Conservation (phyloP, 768 basidiomycete species). For the Cyclocybe cylindracea region DNA sequence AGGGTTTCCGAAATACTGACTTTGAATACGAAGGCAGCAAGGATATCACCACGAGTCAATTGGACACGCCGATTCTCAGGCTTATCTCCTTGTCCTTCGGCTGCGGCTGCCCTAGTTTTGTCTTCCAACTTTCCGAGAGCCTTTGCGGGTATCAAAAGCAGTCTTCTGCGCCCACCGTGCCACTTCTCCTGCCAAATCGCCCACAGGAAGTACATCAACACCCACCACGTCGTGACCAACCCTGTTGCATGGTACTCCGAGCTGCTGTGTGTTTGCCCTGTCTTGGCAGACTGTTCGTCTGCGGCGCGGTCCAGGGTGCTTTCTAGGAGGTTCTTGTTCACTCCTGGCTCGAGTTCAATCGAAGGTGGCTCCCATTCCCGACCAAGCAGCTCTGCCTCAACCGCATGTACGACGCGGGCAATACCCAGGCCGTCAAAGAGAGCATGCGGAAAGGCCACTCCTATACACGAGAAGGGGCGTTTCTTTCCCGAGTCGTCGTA, state of each 20-base stretch:
- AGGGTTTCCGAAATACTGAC: background rate
- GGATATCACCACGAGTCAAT: background rate
- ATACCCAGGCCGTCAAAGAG: slow-evolving; percentile 1
- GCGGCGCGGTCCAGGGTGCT: background rate
- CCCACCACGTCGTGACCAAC: background rate
- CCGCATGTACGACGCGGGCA: background rate
- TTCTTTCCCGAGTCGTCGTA: too few relatives aligned
- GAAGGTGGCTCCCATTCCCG: background rate
- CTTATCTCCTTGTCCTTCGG: background rate
- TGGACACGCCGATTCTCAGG: background rate
- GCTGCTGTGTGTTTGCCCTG: background rate
- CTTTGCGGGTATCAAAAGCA: too few relatives aligned
- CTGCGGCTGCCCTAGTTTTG: background rate
- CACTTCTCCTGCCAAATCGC: too few relatives aligned
- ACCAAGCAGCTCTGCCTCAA: background rate
- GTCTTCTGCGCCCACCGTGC: too few relatives aligned
- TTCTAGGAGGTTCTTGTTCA: background rate
- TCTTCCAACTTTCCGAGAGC: background rate
- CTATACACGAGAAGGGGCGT: background rate
- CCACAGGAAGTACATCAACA: too few relatives aligned
- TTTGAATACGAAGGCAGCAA: background rate
- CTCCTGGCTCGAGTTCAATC: background rate
- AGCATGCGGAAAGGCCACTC: background rate
- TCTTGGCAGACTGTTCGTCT: background rate
- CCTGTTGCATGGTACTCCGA: background rate